These are phyloP conservation scores for Talaromyces stipitatus DNA, from an alignment of 495 filamentous ascomycete genomes.

Conservation along the genomic window DNA sequence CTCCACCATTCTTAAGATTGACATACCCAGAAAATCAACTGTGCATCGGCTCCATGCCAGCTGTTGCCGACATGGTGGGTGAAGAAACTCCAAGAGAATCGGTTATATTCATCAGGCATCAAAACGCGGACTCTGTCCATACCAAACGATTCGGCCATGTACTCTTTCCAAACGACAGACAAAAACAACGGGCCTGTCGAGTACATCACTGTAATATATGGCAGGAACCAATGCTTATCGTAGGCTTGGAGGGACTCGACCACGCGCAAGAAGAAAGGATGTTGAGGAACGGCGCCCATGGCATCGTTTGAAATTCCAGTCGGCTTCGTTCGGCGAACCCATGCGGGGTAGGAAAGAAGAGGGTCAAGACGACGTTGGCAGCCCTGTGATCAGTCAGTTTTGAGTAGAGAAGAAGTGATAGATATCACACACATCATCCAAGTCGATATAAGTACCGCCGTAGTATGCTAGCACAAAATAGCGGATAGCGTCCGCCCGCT, in stretches of 20 bases:
- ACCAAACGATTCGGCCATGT: conserved; percentile 40
- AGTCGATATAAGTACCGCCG: conserved; percentile 82
- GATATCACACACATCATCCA: conserved; percentile 64
- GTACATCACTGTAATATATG: conserved; percentile 88
- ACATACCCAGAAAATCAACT: conserved; percentile 67
- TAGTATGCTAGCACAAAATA: conserved; percentile 82
- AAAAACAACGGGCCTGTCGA: conserved; percentile 79
- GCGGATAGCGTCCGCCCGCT: conserved; percentile 79
- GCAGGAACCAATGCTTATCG: conserved; percentile 68
- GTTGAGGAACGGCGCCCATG: conserved; percentile 71
- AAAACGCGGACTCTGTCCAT: conserved; percentile 44
- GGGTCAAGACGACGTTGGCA: conserved; percentile 78
- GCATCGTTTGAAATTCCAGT: conserved; percentile 88
- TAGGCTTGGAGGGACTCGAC: conserved; percentile 65
- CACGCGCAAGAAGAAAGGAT: conserved; percentile 72
- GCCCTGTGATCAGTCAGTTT: conserved; percentile 39
- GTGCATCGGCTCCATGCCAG: conserved; percentile 70
- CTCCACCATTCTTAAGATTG: neutral
- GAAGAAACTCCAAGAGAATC: conserved; percentile 70
- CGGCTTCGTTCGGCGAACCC: conserved; percentile 71
- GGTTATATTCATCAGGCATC: conserved; percentile 62
- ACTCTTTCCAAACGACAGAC: conserved; percentile 78
- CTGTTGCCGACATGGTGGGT: conserved; percentile 65
- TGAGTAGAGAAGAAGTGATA: neutral
- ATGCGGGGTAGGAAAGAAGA: conserved; percentile 70